Percentiles rank a stretch among this genome's conserved stretches.
Conservation (phyloP, 495 filamentous ascomycete genomes). For the Bacidia rubella region DNA sequence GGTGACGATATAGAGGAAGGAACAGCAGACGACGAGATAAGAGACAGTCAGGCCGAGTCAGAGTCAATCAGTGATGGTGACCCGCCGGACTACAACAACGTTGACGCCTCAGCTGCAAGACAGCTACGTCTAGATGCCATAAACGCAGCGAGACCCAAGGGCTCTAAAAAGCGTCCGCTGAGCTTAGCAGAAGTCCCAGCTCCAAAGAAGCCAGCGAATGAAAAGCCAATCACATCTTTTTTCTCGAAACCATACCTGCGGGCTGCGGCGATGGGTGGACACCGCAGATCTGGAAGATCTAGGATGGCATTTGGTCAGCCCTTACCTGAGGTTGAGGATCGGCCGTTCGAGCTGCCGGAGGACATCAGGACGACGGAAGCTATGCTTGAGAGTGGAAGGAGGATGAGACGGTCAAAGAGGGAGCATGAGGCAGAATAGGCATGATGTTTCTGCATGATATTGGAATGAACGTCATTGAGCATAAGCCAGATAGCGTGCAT, state of each 20-base stretch:
- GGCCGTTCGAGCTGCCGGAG: constrained; percentile 61
- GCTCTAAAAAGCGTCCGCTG: constrained; percentile 1
- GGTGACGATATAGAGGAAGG: constrained; percentile 19
- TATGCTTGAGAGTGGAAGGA: constrained; percentile 49
- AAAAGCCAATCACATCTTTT: constrained; percentile 72
- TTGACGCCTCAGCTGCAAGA: constrained; percentile 57
- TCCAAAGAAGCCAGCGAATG: neutral
- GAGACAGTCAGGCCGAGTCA: constrained; percentile 22
- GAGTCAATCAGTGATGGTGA: constrained; percentile 30
- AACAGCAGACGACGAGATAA: constrained; percentile 14
- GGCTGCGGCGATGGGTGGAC: constrained; percentile 53
- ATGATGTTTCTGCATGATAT: too few species aligned
- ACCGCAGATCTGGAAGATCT: constrained; percentile 38
- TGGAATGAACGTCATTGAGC: too few species aligned
- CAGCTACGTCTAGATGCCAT: constrained; percentile 63
- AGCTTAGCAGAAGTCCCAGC: constrained; percentile 9
- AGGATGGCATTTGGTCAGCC: constrained; percentile 65
- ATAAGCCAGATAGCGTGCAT: neutral
- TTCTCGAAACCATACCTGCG: constrained; percentile 65
- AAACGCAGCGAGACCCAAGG: constrained; percentile 22
- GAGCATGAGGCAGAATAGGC: constrained; percentile 26
- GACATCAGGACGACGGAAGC: constrained; percentile 56
- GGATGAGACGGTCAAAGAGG: constrained; percentile 35
- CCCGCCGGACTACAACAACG: constrained; percentile 50
- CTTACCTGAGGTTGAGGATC: constrained; percentile 54